Evolutionary conservation across 2,329 filamentous ascomycete genomes (phyloP).

Genomic region (Penicillium sp.): DNA sequence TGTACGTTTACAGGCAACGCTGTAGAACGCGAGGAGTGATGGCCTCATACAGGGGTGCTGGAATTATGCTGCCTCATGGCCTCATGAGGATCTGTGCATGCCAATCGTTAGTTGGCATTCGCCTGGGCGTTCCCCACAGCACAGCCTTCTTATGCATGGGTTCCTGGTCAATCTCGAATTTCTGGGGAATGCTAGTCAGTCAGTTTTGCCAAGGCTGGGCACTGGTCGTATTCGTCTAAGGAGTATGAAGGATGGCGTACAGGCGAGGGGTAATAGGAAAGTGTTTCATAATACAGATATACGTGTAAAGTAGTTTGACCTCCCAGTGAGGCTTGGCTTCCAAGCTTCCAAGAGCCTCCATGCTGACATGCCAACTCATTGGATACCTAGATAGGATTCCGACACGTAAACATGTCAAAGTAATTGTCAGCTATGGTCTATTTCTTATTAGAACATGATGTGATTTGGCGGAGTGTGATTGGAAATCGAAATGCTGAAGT

Average conservation of each 20-base stretch:
- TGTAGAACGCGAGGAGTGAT: background rate
- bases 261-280: background rate
- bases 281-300: background rate
- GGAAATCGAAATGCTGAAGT: conserved; percentile 1
- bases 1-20: background rate
- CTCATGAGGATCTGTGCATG: background rate
- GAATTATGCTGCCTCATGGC: conserved; percentile 3
- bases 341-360: conserved; percentile 1
- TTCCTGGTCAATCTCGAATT: background rate
- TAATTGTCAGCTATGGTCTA: background rate
- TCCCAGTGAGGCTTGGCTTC: conserved; percentile 1
- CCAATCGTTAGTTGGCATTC: background rate
- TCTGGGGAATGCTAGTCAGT: conserved; percentile 7
- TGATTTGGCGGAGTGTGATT: background rate
- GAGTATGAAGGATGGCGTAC: background rate
- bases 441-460: background rate
- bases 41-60: background rate
- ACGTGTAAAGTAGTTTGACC: background rate
- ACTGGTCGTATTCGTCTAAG: background rate
- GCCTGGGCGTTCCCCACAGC: background rate
- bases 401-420: background rate
- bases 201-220: conserved; percentile 1
- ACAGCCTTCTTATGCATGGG: background rate
- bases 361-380: conserved; percentile 3
- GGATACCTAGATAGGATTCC: background rate